Percentiles rank a stretch among this genome's conserved stretches.
phyloP scores from a whole-genome alignment of 1,139 yeast genomes.

The Hansenula lynferdii region DNA sequence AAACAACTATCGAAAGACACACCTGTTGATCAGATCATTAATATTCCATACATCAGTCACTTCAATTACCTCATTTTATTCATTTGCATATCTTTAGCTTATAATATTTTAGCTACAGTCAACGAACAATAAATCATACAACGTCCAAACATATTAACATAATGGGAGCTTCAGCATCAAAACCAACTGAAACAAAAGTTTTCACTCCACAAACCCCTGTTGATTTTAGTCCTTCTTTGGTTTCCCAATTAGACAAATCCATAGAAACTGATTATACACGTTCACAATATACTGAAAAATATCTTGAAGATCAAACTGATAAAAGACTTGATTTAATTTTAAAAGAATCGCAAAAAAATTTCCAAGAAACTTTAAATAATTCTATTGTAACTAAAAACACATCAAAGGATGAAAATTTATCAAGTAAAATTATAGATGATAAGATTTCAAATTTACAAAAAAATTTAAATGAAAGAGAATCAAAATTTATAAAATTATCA shows the following conservation, averaged over 20 bases:
- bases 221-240: slow-evolving; percentile 62
- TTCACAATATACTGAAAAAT: slow-evolving; percentile 71
- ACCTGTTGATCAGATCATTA: no score
- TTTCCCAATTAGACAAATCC: slow-evolving; percentile 67
- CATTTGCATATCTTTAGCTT: no score
- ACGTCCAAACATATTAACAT: background rate
- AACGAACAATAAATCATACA: background rate
- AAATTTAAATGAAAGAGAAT: slow-evolving; percentile 31
- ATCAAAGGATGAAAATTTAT: slow-evolving; percentile 24
- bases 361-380: slow-evolving; percentile 46
- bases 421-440: slow-evolving; percentile 31
- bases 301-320: slow-evolving; percentile 72
- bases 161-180: slow-evolving; percentile 56
- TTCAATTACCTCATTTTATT: no score
- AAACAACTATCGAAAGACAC: no score
- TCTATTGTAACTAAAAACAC: slow-evolving; percentile 35
- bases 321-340: slow-evolving; percentile 62
- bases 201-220: slow-evolving; percentile 71
- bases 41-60: no score
- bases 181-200: slow-evolving; percentile 55
- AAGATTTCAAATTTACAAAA: slow-evolving; percentile 43
- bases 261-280: slow-evolving; percentile 81
- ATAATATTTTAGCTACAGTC: background rate
- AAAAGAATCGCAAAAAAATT: slow-evolving; percentile 48
- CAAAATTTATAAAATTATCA: slow-evolving; percentile 29